These are phyloP conservation scores for Vigna radiata DNA, from an alignment of 306 rosid genomes.

Conservation along the genomic window DNA sequence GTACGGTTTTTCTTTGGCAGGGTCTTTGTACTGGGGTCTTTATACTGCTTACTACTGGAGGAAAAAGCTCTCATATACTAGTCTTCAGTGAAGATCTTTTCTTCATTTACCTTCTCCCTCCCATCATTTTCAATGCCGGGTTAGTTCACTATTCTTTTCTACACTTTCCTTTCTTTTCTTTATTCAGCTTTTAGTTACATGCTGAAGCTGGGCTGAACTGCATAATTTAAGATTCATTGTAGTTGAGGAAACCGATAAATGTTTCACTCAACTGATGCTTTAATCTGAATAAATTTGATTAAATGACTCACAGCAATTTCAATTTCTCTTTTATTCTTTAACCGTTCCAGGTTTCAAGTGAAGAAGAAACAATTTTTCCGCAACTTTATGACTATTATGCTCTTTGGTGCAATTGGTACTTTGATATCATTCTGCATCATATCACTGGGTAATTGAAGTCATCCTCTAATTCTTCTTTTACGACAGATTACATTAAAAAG, in stretches of 20 bases:
- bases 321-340: slow-evolving; percentile 34
- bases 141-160: slow-evolving; percentile 36
- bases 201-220: neutral
- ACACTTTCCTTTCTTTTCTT: neutral
- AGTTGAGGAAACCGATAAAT: neutral
- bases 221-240: neutral
- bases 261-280: too few relatives aligned
- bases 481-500: neutral
- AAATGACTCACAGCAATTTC: slow-evolving; percentile 14
- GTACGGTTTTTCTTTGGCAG: slow-evolving; percentile 45
- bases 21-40: slow-evolving; percentile 83
- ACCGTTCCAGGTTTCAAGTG: slow-evolving; percentile 82
- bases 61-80: slow-evolving; percentile 88
- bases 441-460: slow-evolving; percentile 70
- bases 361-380: slow-evolving; percentile 97
- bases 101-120: slow-evolving; percentile 97
- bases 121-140: slow-evolving; percentile 99
- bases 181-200: neutral
- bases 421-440: slow-evolving; percentile 86
- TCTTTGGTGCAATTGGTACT: slow-evolving; percentile 94
- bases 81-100: slow-evolving; percentile 91
- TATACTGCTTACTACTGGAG: slow-evolving; percentile 76
- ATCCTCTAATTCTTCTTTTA: neutral
- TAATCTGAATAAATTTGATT: slow-evolving; percentile 9
- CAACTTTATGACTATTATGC: slow-evolving; percentile 87